Evolutionary conservation across 2,329 filamentous ascomycete genomes (phyloP).

Genomic region (Fusarium nisikadoi): DNA sequence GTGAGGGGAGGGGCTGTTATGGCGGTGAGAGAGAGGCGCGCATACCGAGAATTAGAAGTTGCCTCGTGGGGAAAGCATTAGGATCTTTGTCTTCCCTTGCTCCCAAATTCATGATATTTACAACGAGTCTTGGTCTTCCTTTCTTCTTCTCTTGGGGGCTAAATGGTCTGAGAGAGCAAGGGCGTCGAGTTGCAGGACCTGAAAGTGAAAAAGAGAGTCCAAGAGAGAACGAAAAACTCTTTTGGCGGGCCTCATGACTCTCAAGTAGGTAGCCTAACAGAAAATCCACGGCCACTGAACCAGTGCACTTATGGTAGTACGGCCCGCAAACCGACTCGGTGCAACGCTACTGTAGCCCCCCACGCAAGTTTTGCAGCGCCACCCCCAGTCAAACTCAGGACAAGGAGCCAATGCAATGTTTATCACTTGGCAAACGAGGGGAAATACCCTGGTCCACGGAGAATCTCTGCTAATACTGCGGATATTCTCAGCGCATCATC

Average conservation of each 20-base stretch:
- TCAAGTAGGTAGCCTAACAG: constrained; percentile 27
- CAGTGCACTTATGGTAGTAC: constrained; percentile 11
- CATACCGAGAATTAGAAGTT: constrained; percentile 25
- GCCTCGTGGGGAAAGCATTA: constrained; percentile 28
- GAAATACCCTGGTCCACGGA: constrained; percentile 1
- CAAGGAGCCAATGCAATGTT: neutral
- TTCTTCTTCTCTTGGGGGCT: neutral
- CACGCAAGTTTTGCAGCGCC: constrained; percentile 8
- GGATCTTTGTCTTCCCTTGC: constrained; percentile 15
- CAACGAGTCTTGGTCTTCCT: neutral
- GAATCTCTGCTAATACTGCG: constrained; percentile 1
- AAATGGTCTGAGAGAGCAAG: neutral
- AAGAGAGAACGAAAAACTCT: constrained; percentile 12
- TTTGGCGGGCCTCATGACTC: constrained; percentile 21
- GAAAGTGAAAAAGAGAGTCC: neutral
- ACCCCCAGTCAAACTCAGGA: neutral
- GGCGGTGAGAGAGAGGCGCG: constrained; percentile 12
- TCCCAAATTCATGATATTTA: constrained; percentile 26
- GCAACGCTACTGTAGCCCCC: constrained; percentile 14
- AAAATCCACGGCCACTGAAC: constrained; percentile 19
- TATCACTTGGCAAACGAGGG: constrained; percentile 24
- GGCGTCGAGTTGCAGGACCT: neutral
- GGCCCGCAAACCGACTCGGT: constrained; percentile 27
- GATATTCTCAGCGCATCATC: neutral
- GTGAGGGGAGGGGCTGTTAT: neutral